Evolutionary conservation across 75 land plant species (phyloP).

Genomic region (Ceratopteris richardii): DNA sequence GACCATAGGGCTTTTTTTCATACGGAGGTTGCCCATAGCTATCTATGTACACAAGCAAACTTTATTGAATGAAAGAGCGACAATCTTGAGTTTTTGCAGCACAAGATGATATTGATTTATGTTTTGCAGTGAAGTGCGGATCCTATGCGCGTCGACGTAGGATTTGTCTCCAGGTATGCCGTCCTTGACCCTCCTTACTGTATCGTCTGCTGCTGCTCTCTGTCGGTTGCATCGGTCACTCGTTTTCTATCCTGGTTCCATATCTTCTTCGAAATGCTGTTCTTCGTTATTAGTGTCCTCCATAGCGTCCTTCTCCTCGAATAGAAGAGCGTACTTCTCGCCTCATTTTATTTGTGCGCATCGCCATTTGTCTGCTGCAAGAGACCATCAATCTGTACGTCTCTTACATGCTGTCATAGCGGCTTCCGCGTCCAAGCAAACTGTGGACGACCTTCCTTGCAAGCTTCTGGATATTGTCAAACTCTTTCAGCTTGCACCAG

Average conservation of each 20-base stretch:
- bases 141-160: background rate
- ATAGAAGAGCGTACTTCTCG: background rate
- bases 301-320: background rate
- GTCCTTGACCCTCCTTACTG: background rate
- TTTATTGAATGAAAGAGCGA: too few species aligned
- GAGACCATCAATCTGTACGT: background rate
- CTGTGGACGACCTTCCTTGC: constrained; percentile 27
- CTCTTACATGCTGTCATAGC: background rate
- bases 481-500: constrained; percentile 53
- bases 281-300: background rate
- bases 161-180: background rate
- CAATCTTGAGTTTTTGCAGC: too few species aligned
- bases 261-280: background rate
- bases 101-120: too few species aligned
- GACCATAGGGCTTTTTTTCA: too few species aligned
- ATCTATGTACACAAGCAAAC: too few species aligned
- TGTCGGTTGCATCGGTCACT: background rate
- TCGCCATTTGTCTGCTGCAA: background rate
- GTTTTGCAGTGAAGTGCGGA: too few species aligned
- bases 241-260: background rate
- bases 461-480: constrained; percentile 58
- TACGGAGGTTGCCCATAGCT: too few species aligned
- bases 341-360: background rate
- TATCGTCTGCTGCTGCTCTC: background rate
- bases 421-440: background rate